These are phyloP conservation scores for Triticum aestivum DNA, from an alignment of 176 grass and related monocot species.

Conservation along the genomic window DNA sequence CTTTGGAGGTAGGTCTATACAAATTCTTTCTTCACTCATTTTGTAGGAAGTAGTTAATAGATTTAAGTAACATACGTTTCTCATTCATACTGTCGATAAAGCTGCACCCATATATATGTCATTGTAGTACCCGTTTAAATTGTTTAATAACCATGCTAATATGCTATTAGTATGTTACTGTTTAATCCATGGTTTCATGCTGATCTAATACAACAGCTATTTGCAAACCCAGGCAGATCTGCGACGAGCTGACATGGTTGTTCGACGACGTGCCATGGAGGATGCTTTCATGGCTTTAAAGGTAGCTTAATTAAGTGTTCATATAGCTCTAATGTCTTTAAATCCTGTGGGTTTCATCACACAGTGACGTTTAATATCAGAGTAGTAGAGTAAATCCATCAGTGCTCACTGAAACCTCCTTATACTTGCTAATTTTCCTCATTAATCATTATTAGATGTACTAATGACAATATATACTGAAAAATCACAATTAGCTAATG, in stretches of 20 bases:
- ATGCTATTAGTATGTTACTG: not conserved
- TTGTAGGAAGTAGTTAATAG: constrained; percentile 5
- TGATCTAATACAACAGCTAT: constrained; percentile 33
- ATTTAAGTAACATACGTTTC: not conserved
- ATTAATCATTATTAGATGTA: not conserved
- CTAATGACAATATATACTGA: not conserved
- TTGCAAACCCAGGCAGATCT: constrained; percentile 71
- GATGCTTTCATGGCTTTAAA: constrained; percentile 97
- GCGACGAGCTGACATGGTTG: constrained; percentile 74
- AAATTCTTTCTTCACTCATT: constrained; percentile 22
- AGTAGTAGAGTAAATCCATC: not conserved
- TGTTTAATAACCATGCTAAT: not conserved
- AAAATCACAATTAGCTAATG: constrained; percentile 8
- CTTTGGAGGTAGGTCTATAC: constrained; percentile 85
- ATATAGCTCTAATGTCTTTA: not conserved
- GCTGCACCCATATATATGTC: not conserved
- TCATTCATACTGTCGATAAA: not conserved
- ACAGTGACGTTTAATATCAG: not conserved
- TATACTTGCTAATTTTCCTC: not conserved
- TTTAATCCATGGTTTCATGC: constrained; percentile 14
- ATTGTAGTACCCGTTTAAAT: not conserved
- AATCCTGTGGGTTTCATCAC: not conserved
- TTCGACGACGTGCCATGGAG: constrained; percentile 89
- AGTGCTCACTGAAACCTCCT: not conserved
- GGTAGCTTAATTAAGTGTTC: constrained; percentile 35